Evolutionary conservation across 257 asterid species (phyloP).

Genomic region (Rhazya stricta): DNA sequence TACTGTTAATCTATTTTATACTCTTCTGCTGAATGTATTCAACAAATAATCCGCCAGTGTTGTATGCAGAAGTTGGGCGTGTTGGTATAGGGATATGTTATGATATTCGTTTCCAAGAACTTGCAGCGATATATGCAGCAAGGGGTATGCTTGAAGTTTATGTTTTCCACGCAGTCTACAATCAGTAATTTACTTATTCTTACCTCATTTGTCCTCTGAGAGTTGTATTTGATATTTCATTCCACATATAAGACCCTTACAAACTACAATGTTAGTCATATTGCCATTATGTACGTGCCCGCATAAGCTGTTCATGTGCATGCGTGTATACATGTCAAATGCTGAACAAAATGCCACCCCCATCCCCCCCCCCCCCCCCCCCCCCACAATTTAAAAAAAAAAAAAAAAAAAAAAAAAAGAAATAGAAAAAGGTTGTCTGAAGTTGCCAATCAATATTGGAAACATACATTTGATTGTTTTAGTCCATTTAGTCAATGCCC

Average conservation of each 20-base stretch:
- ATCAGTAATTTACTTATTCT: constrained; percentile 2
- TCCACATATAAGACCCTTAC: background rate
- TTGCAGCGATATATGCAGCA: constrained; percentile 80
- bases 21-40: constrained; percentile 10
- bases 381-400: too few relatives aligned
- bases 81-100: constrained; percentile 86
- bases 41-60: constrained; percentile 17
- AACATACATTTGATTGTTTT: background rate
- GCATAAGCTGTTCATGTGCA: too few relatives aligned
- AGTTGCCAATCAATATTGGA: background rate
- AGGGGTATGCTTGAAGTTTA: constrained; percentile 45
- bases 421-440: background rate
- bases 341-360: background rate
- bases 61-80: constrained; percentile 71
- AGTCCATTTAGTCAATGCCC: background rate
- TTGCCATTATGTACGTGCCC: background rate
- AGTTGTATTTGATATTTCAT: background rate
- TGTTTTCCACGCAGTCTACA: constrained; percentile 11
- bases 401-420: too few relatives aligned
- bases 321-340: background rate
- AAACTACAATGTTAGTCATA: background rate
- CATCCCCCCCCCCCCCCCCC: background rate
- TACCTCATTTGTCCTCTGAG: background rate
- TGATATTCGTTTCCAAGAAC: constrained; percentile 79
- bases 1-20: background rate